phyloP scores from a whole-genome alignment of 1,284 basidiomycete species.

The Tilletia indica region DNA sequence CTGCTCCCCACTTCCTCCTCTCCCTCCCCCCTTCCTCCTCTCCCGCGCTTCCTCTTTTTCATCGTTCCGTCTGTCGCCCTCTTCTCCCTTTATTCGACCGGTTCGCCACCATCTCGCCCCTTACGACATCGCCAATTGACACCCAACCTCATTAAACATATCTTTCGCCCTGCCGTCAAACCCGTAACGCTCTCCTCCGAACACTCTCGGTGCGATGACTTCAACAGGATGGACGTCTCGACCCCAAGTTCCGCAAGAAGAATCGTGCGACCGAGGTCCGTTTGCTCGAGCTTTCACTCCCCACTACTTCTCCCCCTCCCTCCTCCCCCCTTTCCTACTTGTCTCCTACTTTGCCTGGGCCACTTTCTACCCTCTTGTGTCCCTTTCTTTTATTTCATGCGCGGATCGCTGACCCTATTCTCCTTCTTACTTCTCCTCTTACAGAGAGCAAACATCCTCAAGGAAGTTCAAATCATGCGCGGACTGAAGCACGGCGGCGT shows the following conservation, averaged over 20 bases:
- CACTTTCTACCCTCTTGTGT: neutral
- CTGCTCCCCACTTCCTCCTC: slow-evolving; percentile 20
- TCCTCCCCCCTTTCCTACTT: slow-evolving; percentile 8
- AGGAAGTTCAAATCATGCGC: slow-evolving; percentile 99
- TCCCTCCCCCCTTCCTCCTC: slow-evolving; percentile 34
- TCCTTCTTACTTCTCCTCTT: slow-evolving; percentile 18
- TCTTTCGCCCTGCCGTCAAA: too few species aligned
- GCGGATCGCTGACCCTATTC: slow-evolving; percentile 34
- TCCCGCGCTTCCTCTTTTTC: slow-evolving; percentile 37
- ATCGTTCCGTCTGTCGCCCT: neutral
- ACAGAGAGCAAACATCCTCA: slow-evolving; percentile 95
- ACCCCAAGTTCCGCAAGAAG: slow-evolving; percentile 52
- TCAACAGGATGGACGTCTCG: slow-evolving; percentile 32
- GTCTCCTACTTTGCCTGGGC: neutral
- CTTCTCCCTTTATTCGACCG: neutral
- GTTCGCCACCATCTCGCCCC: neutral
- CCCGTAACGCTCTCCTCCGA: too few species aligned
- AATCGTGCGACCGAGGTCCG: slow-evolving; percentile 52
- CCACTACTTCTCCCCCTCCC: neutral
- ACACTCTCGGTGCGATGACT: too few species aligned
- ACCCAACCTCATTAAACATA: neutral
- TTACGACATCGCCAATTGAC: neutral
- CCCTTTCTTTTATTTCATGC: neutral
- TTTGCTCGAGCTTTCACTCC: slow-evolving; percentile 22
- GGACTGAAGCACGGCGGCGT: slow-evolving; percentile 85